Percentiles rank a stretch among this genome's conserved stretches.
Conservation (phyloP, 306 rosid species). For the Clitoria ternatea region DNA sequence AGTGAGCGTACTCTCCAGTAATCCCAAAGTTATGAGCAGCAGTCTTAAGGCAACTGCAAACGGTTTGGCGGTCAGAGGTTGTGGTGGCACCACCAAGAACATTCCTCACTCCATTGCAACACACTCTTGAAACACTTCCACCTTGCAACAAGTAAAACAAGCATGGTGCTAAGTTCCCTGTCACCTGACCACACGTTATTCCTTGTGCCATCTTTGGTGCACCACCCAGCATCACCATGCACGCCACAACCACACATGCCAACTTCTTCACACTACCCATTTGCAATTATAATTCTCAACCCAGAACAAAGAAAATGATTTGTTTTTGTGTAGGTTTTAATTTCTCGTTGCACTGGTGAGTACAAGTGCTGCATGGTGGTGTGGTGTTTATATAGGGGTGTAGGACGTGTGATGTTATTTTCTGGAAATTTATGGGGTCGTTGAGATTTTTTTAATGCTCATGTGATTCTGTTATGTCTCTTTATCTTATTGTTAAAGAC, state of each 20-base stretch:
- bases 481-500: background rate
- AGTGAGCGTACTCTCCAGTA: slow-evolving; percentile 1
- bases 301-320: too few species aligned
- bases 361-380: background rate
- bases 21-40: background rate
- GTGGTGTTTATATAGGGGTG: background rate
- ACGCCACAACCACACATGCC: slow-evolving; percentile 24
- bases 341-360: background rate
- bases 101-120: slow-evolving; percentile 31
- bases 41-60: slow-evolving; percentile 45
- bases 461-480: background rate
- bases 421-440: background rate
- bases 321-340: too few species aligned
- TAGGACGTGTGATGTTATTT: background rate
- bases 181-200: slow-evolving; percentile 26
- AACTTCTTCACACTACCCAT: slow-evolving; percentile 13
- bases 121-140: background rate
- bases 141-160: background rate
- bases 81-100: slow-evolving; percentile 3
- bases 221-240: slow-evolving; percentile 4
- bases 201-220: slow-evolving; percentile 27
- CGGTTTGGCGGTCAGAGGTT: background rate
- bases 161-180: background rate
- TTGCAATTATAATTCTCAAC: background rate
- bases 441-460: background rate